These are phyloP conservation scores for Dimocarpus longan DNA, from an alignment of 345 rosid species.

Conservation along the genomic window DNA sequence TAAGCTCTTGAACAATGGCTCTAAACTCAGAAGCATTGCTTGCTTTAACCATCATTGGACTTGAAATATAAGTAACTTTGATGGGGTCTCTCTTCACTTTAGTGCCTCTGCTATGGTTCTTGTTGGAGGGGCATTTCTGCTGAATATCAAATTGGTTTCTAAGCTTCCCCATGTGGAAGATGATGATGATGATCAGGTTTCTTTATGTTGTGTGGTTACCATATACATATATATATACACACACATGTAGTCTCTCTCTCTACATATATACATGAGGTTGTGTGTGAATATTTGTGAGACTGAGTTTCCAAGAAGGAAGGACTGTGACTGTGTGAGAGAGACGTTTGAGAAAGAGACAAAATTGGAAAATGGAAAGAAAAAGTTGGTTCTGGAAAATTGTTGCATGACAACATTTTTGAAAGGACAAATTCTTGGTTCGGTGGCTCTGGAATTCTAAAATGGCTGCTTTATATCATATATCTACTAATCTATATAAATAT, in stretches of 20 bases:
- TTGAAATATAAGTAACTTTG: slow-evolving; percentile 52
- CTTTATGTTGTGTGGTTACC: no score
- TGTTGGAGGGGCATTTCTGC: background rate
- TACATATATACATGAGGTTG: background rate
- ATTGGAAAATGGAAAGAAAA: slow-evolving; percentile 14
- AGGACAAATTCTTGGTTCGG: slow-evolving; percentile 2
- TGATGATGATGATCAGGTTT: background rate
- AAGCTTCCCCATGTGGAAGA: slow-evolving; percentile 30
- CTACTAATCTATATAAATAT: no score
- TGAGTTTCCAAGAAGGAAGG: slow-evolving; percentile 33
- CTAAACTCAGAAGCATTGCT: slow-evolving; percentile 45
- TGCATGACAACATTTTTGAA: background rate
- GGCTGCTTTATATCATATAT: slow-evolving; percentile 8
- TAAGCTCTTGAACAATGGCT: slow-evolving; percentile 51
- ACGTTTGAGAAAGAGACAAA: slow-evolving; percentile 5
- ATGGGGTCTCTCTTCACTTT: slow-evolving; percentile 37
- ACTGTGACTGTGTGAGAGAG: background rate
- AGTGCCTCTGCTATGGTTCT: slow-evolving; percentile 15
- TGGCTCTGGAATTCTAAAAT: slow-evolving; percentile 15
- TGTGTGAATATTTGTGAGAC: background rate
- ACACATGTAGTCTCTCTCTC: background rate
- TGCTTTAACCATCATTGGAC: slow-evolving; percentile 47
- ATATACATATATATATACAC: no score
- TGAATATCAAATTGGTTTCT: background rate
- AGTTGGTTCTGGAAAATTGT: background rate